Evolutionary conservation across 2,329 filamentous ascomycete genomes (phyloP), one percentile per base, ranked within the genome.

Genomic region (Colletotrichum caudatum): DNA sequence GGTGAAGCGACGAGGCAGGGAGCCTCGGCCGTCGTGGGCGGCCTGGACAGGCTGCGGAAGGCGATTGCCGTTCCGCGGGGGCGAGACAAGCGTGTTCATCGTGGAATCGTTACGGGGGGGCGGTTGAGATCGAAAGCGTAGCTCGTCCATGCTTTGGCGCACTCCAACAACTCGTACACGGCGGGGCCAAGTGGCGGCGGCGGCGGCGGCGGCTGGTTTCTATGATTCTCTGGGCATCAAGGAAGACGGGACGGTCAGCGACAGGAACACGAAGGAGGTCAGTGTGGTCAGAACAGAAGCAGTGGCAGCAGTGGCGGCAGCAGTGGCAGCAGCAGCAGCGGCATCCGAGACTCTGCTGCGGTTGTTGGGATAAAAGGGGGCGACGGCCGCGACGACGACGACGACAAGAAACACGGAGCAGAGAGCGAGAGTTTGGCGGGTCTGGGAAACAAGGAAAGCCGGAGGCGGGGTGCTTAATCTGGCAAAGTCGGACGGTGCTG

Each of bases 1-100:
- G 74, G 95, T 98, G 84, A 98, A 98, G 79, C 95, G 92, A 78
- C 95, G 92, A 82, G 95, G 94, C 80, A 98, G 87, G 77, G 91
- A 91, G 74, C 90, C 89, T 82, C 95, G 91, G 75, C 89, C 88
- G 79, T 97, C 94, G 81, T 90, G 88, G 74, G 88, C 33, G 74
- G 88, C 33, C 71, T 71, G 73, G 73, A 85, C 81, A 68, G 88
- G 86, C 75, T 88, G 88, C 74, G 84, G 86, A 80, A 91, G 86
- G 78, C 90, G 89, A 78, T 85, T 86, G 78, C 89, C 88, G 81
- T 92, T 92, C 80, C 93, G 91, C 76, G 90, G 89, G 78, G 93
- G 91, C 78, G 93, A 92, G 78, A 91, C 90, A 81, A 94, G 90
- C 76, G 90, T 89, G 79, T 91, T 90, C 84, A 94, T 93, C 75